phyloP scores from a whole-genome alignment of 2,329 filamentous ascomycete species.

The Pseudogymnoascus sp. region DNA sequence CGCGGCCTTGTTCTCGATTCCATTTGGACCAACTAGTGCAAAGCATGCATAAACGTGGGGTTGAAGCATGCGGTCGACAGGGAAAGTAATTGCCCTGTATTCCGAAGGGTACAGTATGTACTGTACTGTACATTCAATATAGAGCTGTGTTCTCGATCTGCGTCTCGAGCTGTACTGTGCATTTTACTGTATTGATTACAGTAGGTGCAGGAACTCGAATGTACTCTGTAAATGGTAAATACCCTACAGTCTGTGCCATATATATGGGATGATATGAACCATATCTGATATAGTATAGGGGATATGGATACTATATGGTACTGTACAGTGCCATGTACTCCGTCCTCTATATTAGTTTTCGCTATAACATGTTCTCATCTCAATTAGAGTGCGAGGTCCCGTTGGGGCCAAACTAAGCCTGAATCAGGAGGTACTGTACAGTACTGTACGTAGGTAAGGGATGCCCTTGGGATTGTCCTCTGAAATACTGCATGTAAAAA shows the following conservation, averaged over 20 bases:
- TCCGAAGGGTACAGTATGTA: not conserved
- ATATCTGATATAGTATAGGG: not conserved
- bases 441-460: not conserved
- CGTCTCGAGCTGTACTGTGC: not conserved
- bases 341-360: not conserved
- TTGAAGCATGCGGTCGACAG: not conserved
- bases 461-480: not conserved
- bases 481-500: not conserved
- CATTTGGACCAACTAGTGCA: not conserved
- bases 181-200: not conserved
- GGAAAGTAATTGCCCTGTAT: not conserved
- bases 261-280: not conserved
- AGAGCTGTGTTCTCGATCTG: not conserved
- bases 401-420: not conserved
- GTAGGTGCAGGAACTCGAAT: not conserved
- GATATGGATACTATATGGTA: not conserved
- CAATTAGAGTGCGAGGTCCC: not conserved
- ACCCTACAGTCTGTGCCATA: not conserved
- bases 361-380: not conserved
- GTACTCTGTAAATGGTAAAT: not conserved
- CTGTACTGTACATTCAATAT: no score
- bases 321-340: not conserved
- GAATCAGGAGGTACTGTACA: not conserved
- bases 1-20: not conserved
- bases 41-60: constrained; percentile 9